Evolutionary conservation across 108 stramenopile genomes (phyloP).

Genomic region (Cyclotella atomus): DNA sequence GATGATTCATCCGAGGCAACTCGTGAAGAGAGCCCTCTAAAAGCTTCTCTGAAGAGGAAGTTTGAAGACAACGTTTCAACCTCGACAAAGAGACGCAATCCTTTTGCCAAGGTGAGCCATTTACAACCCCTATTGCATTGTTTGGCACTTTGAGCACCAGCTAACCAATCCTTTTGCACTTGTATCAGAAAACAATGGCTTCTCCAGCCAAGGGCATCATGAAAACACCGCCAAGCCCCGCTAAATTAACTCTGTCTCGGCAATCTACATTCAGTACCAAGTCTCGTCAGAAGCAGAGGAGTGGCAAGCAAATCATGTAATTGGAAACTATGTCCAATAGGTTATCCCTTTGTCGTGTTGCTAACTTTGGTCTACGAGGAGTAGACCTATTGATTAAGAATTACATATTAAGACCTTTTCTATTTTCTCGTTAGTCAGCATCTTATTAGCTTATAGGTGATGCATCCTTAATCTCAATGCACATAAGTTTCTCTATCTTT

Average conservation of each 20-base stretch:
- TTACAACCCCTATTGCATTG: not conserved
- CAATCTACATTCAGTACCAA: constrained; percentile 45
- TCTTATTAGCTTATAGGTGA: too few species aligned
- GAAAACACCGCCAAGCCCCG: constrained; percentile 28
- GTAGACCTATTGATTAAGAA: not conserved
- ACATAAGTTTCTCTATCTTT: too few species aligned
- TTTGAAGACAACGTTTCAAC: constrained; percentile 16
- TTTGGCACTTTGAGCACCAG: not conserved
- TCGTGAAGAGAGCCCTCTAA: constrained; percentile 39
- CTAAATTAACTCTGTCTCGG: constrained; percentile 37
- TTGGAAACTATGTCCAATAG: not conserved
- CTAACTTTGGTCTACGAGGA: not conserved
- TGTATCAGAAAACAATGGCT: constrained; percentile 35
- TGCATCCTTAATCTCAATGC: too few species aligned
- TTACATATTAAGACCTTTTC: too few species aligned
- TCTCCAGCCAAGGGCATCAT: constrained; percentile 48
- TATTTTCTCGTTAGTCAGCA: too few species aligned
- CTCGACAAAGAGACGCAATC: constrained; percentile 32
- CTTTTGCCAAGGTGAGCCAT: constrained; percentile 45
- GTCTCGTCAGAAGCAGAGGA: constrained; percentile 44
- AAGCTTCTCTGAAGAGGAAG: constrained; percentile 34
- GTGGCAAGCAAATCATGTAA: constrained; percentile 41
- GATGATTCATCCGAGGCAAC: constrained; percentile 16
- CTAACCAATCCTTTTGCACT: not conserved
- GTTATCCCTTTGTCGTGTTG: not conserved